A percentile compares a stretch with the other conserved stretches of the same genome.
Evolutionary conservation across 140 eudicot species (phyloP).

Genomic region (Cichorium intybus): DNA sequence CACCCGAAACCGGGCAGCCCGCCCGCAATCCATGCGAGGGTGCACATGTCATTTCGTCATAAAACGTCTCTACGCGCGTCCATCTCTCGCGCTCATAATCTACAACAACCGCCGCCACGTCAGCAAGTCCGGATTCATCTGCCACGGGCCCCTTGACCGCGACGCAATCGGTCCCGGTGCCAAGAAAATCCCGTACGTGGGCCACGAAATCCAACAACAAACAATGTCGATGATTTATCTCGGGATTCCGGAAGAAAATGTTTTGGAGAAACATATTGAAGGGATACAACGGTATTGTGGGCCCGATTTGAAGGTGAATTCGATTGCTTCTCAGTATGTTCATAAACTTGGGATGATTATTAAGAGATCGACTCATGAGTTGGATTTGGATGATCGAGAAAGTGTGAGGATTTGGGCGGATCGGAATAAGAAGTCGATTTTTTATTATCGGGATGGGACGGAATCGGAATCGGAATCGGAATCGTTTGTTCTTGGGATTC

Average conservation of each 20-base stretch:
- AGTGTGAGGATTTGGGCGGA: slow-evolving; percentile 82
- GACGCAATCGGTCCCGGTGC: slow-evolving; percentile 99
- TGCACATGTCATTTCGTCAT: slow-evolving; percentile 88
- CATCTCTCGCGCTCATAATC: slow-evolving; percentile 69
- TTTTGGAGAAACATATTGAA: slow-evolving; percentile 86
- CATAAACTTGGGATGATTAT: slow-evolving; percentile 95
- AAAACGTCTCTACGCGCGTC: slow-evolving; percentile 82
- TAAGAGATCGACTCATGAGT: slow-evolving; percentile 85
- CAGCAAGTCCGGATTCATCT: slow-evolving; percentile 78
- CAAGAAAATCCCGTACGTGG: slow-evolving; percentile 73
- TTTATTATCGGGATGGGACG: slow-evolving; percentile 72
- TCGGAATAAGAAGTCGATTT: slow-evolving; percentile 74
- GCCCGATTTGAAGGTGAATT: slow-evolving; percentile 55
- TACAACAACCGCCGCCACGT: slow-evolving; percentile 83
- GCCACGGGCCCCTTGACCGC: slow-evolving; percentile 96
- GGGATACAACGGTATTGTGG: slow-evolving; percentile 89
- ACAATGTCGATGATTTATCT: slow-evolving; percentile 99
- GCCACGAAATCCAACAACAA: slow-evolving; percentile 89
- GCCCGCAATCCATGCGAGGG: slow-evolving; percentile 99
- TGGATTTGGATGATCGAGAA: slow-evolving; percentile 97
- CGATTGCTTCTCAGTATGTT: slow-evolving; percentile 90
- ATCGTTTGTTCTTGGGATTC: slow-evolving; percentile 85
- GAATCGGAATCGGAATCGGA: slow-evolving; percentile 63
- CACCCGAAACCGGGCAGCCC: slow-evolving; percentile 99
- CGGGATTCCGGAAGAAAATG: slow-evolving; percentile 94